Percentiles rank a stretch among this genome's conserved stretches.
Conservation (phyloP, 306 rosid species). For the Pterocarpus macrocarpus region DNA sequence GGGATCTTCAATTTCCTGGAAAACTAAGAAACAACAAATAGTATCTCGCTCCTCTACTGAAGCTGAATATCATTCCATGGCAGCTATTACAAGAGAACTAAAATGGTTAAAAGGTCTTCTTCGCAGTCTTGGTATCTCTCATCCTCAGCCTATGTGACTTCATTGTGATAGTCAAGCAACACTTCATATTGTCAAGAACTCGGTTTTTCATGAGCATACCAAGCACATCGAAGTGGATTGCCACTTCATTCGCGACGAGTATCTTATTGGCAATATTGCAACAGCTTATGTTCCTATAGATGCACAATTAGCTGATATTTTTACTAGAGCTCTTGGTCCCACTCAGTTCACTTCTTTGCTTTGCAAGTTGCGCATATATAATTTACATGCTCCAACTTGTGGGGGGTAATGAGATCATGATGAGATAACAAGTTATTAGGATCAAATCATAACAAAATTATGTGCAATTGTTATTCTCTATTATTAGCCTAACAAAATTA, state of each 20-base stretch:
- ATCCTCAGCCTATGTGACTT: background rate
- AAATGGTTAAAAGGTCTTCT: background rate
- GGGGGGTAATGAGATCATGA: too few relatives aligned
- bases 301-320: background rate
- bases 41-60: background rate
- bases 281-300: too few relatives aligned
- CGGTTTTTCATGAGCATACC: too few relatives aligned
- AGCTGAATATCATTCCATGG: background rate
- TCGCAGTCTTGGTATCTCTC: background rate
- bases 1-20: background rate
- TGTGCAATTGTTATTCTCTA: too few relatives aligned
- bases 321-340: background rate
- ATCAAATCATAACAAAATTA: too few relatives aligned
- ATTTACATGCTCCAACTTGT: too few relatives aligned
- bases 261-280: too few relatives aligned
- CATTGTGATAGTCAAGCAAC: background rate
- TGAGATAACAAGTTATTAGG: too few relatives aligned
- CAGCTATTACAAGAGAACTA: background rate
- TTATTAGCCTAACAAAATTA: too few relatives aligned
- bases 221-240: background rate
- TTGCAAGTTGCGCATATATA: too few relatives aligned
- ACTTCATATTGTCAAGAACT: too few relatives aligned
- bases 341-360: too few relatives aligned
- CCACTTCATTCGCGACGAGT: background rate
- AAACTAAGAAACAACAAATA: background rate